Base-by-base conservation (phyloP, 108 stramenopile genomes). In the Mayamaea pseudoterrestris region DNA sequence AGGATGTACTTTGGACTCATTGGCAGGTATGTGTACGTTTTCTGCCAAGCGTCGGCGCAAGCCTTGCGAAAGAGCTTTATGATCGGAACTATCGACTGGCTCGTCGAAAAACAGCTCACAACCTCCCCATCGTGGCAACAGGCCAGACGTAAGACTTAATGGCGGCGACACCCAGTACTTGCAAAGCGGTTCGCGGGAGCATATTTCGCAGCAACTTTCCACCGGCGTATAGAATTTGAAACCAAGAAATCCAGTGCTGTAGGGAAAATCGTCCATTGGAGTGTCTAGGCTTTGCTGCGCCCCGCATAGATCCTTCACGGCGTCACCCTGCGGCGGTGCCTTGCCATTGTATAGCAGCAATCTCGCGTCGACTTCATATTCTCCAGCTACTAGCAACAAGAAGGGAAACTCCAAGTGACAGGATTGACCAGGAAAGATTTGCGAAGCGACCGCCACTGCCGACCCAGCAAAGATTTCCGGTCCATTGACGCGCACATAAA, bases 401-500 rank as follows among this genome's bases (percentile, higher is more conserved):
- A 26, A 45, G 25, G 4, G 8, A 27, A 45, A 45, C 4, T 23
- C 26, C 44, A 22, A 45, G 44, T 45, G 13, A 26, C 44, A 45
- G 26, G 8, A 8, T 27, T 22, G 24, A 14, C 21, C 21, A n/a
- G n/a, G 9, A 11, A 7, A n/a, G n/a, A n/a, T n/a, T n/a, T n/a
- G 1, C 16, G 34, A 50, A 16, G 39, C 30, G 18, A 29, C 61
- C 24, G 58, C 42, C 9, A 2, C 17, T 6, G 63, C 64, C 2
- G 32, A 46, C 0, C 69, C 69, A 35, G 65, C 65, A 39, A 50
- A 57, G 22, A 63, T 57, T 27, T 63, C 61, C 8, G 40, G 35
- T 53, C 69, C 69, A 42, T 25, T 53, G 37, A 53, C 69, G 5
- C 69, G 65, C n/a, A 71, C 60, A 64, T 65, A 71, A 36, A 71